Base-by-base conservation (phyloP, 2,329 filamentous ascomycete genomes). In the Aspergillus nomiae region DNA sequence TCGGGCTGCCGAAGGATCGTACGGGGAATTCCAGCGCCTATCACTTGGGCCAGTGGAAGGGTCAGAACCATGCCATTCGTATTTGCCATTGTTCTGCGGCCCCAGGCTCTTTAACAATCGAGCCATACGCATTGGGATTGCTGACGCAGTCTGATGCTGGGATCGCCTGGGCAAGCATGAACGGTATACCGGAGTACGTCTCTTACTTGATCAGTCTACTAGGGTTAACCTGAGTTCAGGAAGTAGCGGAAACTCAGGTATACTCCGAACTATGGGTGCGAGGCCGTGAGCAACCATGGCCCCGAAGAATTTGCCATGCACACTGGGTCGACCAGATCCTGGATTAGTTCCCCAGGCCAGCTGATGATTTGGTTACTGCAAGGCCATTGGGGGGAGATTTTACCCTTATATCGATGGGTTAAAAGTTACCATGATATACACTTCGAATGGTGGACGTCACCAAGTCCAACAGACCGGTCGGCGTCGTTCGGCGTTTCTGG, bases 361-460 rank as follows among this genome's bases (percentile, higher is more conserved):
- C 45, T 16, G 58, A 54, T 19, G 21, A 11, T 46, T 38, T 55
- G 30, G 45, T 41, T 50, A 48, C n/a, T 6, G 26, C 16, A 50
- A n/a, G 28, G 26, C 14, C 46, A 51, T 32, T 51, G 48, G 48
- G 28, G n/a, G 21, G 4, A 51, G 43, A n/a, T 46, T n/a, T 32
- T 11, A 26, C 48, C 11, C 14, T 32, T 51, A 51, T 51, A 51
- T 51, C 12, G 16, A 16, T 28, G 24, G 46, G 4, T 34, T 19
- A 50, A 58, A 58, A 5, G 43, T 50, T 51, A 41, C 56, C 56
- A 59, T 36, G 41, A 24, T 30, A 30, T 30, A 34, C 56, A 51
- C 56, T 57, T 58, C 64, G 57, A 65, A 64, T 67, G 61, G 65
- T 65, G 61, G 65, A 68, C 66, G 66, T 68, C 66, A 68, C 66